phyloP scores from a whole-genome alignment of 805 yeast genomes.

The Cyberlindnera xishuangbannaensis region DNA sequence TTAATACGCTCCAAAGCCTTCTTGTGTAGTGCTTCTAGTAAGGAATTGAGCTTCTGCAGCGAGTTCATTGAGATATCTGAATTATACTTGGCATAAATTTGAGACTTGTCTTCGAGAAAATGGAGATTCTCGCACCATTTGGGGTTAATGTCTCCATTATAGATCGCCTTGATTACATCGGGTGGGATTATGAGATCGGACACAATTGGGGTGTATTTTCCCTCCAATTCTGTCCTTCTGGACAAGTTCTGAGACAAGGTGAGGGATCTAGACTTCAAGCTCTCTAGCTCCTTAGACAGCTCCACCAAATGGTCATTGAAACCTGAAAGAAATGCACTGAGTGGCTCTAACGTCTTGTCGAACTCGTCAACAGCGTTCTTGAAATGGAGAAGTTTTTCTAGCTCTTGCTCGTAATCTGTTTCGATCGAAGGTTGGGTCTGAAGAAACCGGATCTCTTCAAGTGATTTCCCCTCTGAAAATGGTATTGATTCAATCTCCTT shows the following conservation, averaged over 20 bases:
- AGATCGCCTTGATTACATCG: constrained; percentile 50
- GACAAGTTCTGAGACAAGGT: constrained; percentile 42
- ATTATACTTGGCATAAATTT: constrained; percentile 42
- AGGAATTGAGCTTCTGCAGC: constrained; percentile 20
- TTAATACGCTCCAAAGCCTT: constrained; percentile 74
- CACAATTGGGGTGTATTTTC: constrained; percentile 64
- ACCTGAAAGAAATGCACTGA: constrained; percentile 43
- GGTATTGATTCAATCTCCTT: not conserved
- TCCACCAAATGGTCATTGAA: constrained; percentile 55
- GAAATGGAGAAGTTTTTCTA: constrained; percentile 15
- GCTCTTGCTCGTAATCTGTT: constrained; percentile 11
- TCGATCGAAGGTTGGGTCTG: constrained; percentile 1
- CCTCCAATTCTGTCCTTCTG: constrained; percentile 42
- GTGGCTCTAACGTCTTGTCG: constrained; percentile 34
- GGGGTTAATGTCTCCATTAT: constrained; percentile 49
- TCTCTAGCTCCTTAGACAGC: constrained; percentile 56
- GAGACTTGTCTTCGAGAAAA: constrained; percentile 52
- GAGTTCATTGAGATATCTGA: constrained; percentile 17
- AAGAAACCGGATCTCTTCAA: constrained; percentile 14
- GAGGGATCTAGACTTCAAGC: constrained; percentile 48
- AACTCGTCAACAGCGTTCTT: constrained; percentile 17
- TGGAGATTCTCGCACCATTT: constrained; percentile 64
- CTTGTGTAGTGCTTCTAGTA: constrained; percentile 45
- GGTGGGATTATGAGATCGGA: constrained; percentile 76
- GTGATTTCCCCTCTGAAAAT: constrained; percentile 1